A percentile compares a stretch with the other conserved stretches of the same genome.
Conservation (phyloP, 352 stramenopile species). For the Pythium monospermum region DNA sequence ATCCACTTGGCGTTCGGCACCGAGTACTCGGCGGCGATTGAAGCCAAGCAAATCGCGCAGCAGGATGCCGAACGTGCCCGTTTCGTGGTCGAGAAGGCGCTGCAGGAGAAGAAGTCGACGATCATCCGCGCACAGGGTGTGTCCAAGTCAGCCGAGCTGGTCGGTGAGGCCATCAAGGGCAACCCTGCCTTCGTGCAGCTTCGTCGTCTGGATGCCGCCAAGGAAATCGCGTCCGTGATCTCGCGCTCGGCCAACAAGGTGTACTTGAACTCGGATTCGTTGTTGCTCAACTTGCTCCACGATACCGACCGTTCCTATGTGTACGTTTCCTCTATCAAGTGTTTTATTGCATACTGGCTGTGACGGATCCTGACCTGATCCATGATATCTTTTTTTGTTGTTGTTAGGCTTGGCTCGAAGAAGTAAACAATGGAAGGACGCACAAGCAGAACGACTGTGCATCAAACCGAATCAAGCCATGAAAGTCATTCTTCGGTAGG, state of each 20-base stretch:
- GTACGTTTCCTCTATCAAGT: conserved; percentile 4
- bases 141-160: conserved; percentile 97
- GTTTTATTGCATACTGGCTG: too few species aligned
- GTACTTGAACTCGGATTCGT: conserved; percentile 97
- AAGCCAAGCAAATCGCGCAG: conserved; percentile 99
- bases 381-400: too few species aligned
- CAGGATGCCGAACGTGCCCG: conserved; percentile 98
- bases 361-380: too few species aligned
- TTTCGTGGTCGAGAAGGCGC: conserved; percentile 97
- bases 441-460: too few species aligned
- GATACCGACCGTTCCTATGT: conserved; percentile 33
- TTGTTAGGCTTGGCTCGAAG: conserved; percentile 8
- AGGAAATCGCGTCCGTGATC: conserved; percentile 98
- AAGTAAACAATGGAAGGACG: too few species aligned
- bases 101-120: conserved; percentile 99
- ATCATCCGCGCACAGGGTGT: conserved; percentile 97
- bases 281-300: conserved; percentile 96
- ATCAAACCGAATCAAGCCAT: too few species aligned
- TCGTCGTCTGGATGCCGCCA: conserved; percentile 97
- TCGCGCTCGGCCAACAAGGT: conserved; percentile 95
- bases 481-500: too few species aligned
- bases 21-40: conserved; percentile 98
- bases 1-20: conserved; percentile 98
- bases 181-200: conserved; percentile 99
- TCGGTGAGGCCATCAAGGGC: conserved; percentile 98